Conservation (phyloP, 495 filamentous ascomycete species). For the Talaromyces thailandensis region DNA sequence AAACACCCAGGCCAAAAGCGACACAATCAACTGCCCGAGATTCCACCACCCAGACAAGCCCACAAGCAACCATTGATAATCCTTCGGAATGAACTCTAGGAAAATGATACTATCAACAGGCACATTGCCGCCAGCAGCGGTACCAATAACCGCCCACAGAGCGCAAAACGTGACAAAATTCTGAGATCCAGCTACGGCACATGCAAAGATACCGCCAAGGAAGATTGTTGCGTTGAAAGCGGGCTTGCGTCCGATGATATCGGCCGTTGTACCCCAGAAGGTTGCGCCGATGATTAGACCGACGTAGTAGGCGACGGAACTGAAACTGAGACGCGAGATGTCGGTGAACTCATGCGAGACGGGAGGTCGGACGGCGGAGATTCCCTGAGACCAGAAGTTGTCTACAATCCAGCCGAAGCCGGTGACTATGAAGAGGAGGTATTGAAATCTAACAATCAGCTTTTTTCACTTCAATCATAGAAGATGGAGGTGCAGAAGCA, state of each 20-base stretch:
- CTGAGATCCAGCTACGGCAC: conserved; percentile 19
- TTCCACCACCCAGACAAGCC: conserved; percentile 27
- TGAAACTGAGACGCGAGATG: conserved; percentile 22
- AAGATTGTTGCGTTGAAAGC: conserved; percentile 23
- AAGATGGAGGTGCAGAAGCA: not conserved
- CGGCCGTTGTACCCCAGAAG: conserved; percentile 26
- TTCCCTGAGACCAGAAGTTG: conserved; percentile 25
- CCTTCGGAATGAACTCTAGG: conserved; percentile 21
- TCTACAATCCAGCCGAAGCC: conserved; percentile 30
- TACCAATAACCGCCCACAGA: conserved; percentile 25
- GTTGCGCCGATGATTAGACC: conserved; percentile 26
- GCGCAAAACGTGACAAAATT: conserved; percentile 25
- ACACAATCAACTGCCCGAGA: conserved; percentile 22
- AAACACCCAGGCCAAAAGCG: conserved; percentile 24
- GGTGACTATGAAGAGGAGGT: conserved; percentile 22
- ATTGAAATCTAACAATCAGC: conserved; percentile 20
- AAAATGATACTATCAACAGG: conserved; percentile 27
- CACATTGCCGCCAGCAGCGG: conserved; percentile 25
- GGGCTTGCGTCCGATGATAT: conserved; percentile 22
- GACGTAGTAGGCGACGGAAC: conserved; percentile 26
- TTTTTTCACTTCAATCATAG: not conserved
- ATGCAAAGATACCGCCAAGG: conserved; percentile 21
- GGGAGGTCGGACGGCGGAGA: conserved; percentile 21
- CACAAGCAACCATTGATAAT: conserved; percentile 24
- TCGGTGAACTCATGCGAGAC: conserved; percentile 20